Percentiles rank a stretch among this genome's conserved stretches.
These are phyloP conservation scores for Bremia lactucae DNA, from an alignment of 352 stramenopile genomes.

Conservation along the genomic window DNA sequence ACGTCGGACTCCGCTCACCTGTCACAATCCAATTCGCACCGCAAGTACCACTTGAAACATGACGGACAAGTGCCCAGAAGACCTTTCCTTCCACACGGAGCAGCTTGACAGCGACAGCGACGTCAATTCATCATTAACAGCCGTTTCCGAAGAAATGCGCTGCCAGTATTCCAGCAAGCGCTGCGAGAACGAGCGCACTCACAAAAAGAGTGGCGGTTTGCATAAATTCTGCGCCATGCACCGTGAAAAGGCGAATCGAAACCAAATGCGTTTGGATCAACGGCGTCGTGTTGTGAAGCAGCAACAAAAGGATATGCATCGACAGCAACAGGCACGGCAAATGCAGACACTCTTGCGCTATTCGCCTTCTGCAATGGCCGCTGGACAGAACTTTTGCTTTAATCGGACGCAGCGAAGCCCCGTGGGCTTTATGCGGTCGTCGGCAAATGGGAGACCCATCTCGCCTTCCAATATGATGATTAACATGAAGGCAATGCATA, in stretches of 20 bases:
- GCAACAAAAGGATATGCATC: constrained; percentile 30
- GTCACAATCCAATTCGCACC: constrained; percentile 22
- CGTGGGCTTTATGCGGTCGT: constrained; percentile 4
- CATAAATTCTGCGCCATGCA: constrained; percentile 70
- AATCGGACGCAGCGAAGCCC: constrained; percentile 10
- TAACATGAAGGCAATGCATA: constrained; percentile 15
- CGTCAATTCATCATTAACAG: neutral
- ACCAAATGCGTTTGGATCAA: constrained; percentile 61
- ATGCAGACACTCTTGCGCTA: constrained; percentile 15
- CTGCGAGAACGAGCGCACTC: constrained; percentile 40
- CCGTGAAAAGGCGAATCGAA: constrained; percentile 58
- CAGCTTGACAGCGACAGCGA: constrained; percentile 6
- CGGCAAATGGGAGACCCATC: constrained; percentile 7
- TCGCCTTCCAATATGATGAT: constrained; percentile 20
- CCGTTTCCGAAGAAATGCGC: constrained; percentile 27
- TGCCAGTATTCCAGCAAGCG: constrained; percentile 69
- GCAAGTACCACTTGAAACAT: constrained; percentile 5
- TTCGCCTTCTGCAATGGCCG: constrained; percentile 14
- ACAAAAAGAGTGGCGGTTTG: constrained; percentile 58
- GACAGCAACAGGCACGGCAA: constrained; percentile 27
- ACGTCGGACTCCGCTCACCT: constrained; percentile 1
- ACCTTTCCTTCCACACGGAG: constrained; percentile 9
- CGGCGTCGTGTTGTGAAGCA: constrained; percentile 42
- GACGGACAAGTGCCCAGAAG: constrained; percentile 10
- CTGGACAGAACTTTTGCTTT: constrained; percentile 24